Percentiles rank a stretch among this genome's conserved stretches.
Conservation (phyloP, 306 rosid genomes). For the Dalbergia cochinchinensis region DNA sequence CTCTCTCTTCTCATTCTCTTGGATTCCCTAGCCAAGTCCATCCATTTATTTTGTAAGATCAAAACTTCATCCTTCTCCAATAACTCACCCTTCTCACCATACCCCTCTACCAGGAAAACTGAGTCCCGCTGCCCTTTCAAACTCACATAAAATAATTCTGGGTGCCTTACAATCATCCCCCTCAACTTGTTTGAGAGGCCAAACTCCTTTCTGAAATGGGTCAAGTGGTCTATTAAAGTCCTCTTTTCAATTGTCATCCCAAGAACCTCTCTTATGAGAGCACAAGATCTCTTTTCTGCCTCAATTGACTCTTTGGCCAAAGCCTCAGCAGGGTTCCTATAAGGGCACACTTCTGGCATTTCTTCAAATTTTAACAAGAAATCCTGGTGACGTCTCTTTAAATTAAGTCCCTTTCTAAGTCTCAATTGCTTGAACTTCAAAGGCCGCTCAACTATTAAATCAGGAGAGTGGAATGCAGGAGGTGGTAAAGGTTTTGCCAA, state of each 20-base stretch:
- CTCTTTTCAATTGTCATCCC: conserved; percentile 83
- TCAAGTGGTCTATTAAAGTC: conserved; percentile 88
- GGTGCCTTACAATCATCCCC: conserved; percentile 86
- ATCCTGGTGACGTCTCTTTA: conserved; percentile 78
- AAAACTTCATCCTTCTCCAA: conserved; percentile 71
- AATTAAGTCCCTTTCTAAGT: conserved; percentile 83
- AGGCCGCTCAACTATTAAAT: conserved; percentile 87
- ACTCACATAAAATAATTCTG: conserved; percentile 88
- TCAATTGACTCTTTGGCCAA: conserved; percentile 71
- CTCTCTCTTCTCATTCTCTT: conserved; percentile 73
- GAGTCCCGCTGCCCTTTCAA: conserved; percentile 86
- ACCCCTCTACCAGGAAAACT: conserved; percentile 82
- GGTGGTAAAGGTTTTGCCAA: conserved; percentile 70
- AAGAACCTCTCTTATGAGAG: conserved; percentile 78
- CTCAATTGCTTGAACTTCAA: conserved; percentile 86
- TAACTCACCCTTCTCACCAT: conserved; percentile 78
- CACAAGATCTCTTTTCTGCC: conserved; percentile 92
- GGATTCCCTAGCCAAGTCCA: conserved; percentile 76
- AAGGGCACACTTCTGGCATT: conserved; percentile 81
- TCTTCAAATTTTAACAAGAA: conserved; percentile 81
- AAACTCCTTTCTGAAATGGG: conserved; percentile 93
- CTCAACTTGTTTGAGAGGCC: conserved; percentile 88
- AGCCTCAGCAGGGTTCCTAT: conserved; percentile 50
- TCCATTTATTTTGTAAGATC: conserved; percentile 64
- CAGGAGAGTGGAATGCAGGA: conserved; percentile 52